Evolutionary conservation across 495 filamentous ascomycete genomes (phyloP).

Genomic region (Pyrenula massariospora): DNA sequence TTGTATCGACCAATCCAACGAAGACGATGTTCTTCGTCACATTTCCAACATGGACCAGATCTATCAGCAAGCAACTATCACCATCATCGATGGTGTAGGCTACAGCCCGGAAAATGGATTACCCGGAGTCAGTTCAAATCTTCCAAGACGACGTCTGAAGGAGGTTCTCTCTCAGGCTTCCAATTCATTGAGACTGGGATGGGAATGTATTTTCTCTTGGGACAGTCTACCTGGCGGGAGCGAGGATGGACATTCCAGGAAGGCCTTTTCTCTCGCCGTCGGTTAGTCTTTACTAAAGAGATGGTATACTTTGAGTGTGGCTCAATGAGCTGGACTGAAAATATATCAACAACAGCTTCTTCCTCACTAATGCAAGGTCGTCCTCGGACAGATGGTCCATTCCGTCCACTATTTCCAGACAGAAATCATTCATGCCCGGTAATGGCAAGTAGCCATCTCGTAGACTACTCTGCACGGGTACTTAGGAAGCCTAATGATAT

Average conservation of each 20-base stretch:
- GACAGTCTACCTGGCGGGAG: background rate
- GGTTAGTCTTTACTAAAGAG: background rate
- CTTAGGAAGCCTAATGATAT: too few species aligned
- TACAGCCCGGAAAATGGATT: background rate
- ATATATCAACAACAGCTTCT: too few species aligned
- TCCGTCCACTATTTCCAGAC: too few species aligned
- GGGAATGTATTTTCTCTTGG: background rate
- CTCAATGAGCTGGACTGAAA: too few species aligned
- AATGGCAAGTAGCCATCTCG: too few species aligned
- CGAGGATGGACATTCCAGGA: background rate
- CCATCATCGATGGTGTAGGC: slow-evolving; percentile 12
- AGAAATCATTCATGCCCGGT: too few species aligned
- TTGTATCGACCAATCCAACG: slow-evolving; percentile 16
- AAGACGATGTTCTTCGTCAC: slow-evolving; percentile 9
- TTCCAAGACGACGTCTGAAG: background rate
- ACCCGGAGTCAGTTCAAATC: background rate
- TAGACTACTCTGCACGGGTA: too few species aligned
- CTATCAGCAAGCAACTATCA: slow-evolving; percentile 13
- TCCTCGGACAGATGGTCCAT: too few species aligned
- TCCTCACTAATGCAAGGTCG: too few species aligned
- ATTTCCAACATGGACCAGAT: slow-evolving; percentile 13
- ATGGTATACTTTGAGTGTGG: background rate
- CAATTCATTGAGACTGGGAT: background rate
- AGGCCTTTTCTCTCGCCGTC: background rate
- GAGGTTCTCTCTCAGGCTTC: too few species aligned